These are phyloP conservation scores for Penicillium flavigenum DNA, from an alignment of 495 filamentous ascomycete species.

Conservation along the genomic window DNA sequence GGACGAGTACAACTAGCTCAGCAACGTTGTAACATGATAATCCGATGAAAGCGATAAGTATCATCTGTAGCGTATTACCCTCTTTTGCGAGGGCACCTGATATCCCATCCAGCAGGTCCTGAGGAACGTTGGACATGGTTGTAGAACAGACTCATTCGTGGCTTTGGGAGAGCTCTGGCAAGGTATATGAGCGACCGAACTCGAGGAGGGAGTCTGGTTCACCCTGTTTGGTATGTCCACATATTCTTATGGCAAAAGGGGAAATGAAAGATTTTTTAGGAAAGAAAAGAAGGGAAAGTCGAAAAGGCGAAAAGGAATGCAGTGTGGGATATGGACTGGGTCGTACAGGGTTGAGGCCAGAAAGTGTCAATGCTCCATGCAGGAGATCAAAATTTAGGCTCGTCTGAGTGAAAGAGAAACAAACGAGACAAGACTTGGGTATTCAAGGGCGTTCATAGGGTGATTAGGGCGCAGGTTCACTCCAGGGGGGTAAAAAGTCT, in stretches of 20 bases:
- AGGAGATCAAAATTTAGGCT: background rate
- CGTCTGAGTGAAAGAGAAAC: background rate
- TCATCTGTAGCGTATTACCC: constrained; percentile 31
- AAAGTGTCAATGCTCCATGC: constrained; percentile 8
- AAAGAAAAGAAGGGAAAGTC: constrained; percentile 5
- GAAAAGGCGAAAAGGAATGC: background rate
- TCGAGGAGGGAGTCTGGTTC: constrained; percentile 8
- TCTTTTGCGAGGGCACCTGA: constrained; percentile 35
- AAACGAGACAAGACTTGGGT: background rate
- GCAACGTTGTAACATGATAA: constrained; percentile 52
- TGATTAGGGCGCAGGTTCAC: background rate
- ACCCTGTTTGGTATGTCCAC: constrained; percentile 27
- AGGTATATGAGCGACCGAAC: constrained; percentile 4
- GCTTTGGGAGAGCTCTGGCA: background rate
- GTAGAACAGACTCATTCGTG: background rate
- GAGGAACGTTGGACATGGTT: constrained; percentile 20
- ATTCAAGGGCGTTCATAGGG: background rate
- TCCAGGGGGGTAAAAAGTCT: background rate
- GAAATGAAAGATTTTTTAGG: background rate
- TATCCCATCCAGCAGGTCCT: constrained; percentile 38
- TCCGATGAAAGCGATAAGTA: constrained; percentile 46
- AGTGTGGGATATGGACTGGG: constrained; percentile 9
- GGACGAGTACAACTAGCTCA: constrained; percentile 50
- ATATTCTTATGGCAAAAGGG: constrained; percentile 13
- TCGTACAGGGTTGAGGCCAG: background rate